These are phyloP conservation scores for Colletotrichum chrysophilum DNA, from an alignment of 2,329 filamentous ascomycete genomes.

Conservation along the genomic window DNA sequence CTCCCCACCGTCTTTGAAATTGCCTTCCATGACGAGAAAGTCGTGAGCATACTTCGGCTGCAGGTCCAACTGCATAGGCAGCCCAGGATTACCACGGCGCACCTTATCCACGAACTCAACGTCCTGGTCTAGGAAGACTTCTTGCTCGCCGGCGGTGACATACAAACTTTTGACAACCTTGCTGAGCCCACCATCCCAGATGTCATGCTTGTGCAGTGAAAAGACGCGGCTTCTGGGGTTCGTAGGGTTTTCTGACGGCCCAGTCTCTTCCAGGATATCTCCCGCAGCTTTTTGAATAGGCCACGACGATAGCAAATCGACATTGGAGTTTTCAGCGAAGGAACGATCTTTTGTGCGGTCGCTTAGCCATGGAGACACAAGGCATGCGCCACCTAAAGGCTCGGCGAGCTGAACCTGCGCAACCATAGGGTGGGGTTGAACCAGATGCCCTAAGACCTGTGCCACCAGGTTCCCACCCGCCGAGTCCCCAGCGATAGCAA, in stretches of 20 bases:
- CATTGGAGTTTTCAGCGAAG: not conserved
- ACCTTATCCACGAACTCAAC: not conserved
- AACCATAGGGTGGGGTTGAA: not conserved
- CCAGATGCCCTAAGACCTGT: not conserved
- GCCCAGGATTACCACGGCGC: not conserved
- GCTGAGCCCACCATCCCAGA: not conserved
- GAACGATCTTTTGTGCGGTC: not conserved
- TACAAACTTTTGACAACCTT: not conserved
- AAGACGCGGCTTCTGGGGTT: not conserved
- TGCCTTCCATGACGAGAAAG: not conserved
- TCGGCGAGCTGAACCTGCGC: not conserved
- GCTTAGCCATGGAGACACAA: not conserved
- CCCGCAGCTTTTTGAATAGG: not conserved
- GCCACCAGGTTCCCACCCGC: not conserved
- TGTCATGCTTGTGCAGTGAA: not conserved
- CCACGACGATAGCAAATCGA: not conserved
- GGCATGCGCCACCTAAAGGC: not conserved
- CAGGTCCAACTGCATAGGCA: not conserved
- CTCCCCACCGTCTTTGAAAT: not conserved
- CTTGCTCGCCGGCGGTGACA: not conserved
- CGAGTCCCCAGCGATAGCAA: not conserved
- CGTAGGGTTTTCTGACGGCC: not conserved
- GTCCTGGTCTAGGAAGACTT: not conserved
- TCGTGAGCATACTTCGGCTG: not conserved
- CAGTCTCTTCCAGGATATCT: not conserved